Percentiles rank a stretch among this genome's conserved stretches.
These are phyloP conservation scores for Septoria petroselini DNA, from an alignment of 2,329 filamentous ascomycete genomes.

Conservation along the genomic window DNA sequence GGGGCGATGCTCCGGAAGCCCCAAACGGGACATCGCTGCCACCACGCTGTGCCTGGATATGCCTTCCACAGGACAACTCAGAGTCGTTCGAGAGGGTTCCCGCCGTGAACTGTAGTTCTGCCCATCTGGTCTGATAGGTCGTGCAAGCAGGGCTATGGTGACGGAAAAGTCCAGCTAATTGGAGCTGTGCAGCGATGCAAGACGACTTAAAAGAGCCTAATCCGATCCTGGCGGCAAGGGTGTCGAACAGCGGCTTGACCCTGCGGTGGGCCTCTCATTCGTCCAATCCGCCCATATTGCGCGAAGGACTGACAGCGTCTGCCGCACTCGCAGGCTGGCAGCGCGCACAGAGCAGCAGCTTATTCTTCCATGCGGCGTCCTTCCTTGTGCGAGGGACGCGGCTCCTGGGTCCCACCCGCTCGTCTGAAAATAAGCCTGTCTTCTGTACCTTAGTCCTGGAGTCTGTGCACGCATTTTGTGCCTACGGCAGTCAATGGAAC, in stretches of 20 bases:
- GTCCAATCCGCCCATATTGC: conserved; percentile 7
- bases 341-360: conserved; percentile 19
- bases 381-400: conserved; percentile 19
- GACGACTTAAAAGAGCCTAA: conserved; percentile 11
- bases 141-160: not conserved
- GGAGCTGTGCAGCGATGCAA: not conserved
- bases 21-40: not conserved
- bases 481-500: conserved; percentile 24
- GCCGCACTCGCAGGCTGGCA: conserved; percentile 1
- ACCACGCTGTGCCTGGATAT: not conserved
- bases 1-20: not conserved
- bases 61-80: conserved; percentile 6
- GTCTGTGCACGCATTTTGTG: conserved; percentile 24
- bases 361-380: conserved; percentile 24
- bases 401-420: conserved; percentile 20
- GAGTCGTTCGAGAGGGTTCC: conserved; percentile 2
- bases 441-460: conserved; percentile 26
- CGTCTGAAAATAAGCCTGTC: conserved; percentile 32
- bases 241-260: conserved; percentile 8
- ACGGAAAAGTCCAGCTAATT: conserved; percentile 15
- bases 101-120: conserved; percentile 12
- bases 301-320: conserved; percentile 3
- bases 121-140: not conserved
- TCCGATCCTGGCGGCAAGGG: conserved; percentile 14
- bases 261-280: conserved; percentile 10